phyloP scores from a whole-genome alignment of 257 asterid genomes.

The Sherardia arvensis region DNA sequence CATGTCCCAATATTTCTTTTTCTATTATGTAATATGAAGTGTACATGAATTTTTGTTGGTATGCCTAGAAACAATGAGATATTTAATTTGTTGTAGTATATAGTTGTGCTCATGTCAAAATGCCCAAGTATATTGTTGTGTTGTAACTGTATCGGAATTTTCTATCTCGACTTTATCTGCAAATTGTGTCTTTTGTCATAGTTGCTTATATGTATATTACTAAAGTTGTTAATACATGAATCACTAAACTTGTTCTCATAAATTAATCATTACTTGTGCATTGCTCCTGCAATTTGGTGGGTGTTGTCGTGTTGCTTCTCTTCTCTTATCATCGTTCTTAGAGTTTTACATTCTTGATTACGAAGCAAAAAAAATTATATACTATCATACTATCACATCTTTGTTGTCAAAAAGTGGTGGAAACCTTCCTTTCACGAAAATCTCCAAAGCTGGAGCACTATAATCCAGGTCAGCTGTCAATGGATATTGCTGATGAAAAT shows the following conservation, averaged over 20 bases:
- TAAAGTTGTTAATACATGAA: too few relatives aligned
- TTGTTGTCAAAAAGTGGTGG: background rate
- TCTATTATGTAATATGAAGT: too few relatives aligned
- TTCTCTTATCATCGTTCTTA: background rate
- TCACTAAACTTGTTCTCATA: background rate
- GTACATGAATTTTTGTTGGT: too few relatives aligned
- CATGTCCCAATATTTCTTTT: too few relatives aligned
- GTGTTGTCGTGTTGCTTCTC: background rate
- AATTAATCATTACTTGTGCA: background rate
- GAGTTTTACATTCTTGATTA: background rate
- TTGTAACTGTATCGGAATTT: too few relatives aligned
- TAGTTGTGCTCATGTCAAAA: too few relatives aligned
- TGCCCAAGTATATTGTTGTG: too few relatives aligned
- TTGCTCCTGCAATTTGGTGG: background rate
- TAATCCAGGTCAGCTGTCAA: conserved; percentile 73
- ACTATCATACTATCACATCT: background rate
- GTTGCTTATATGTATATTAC: too few relatives aligned
- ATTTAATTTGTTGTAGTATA: too few relatives aligned
- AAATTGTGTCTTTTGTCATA: background rate
- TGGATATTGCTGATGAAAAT: conserved; percentile 86
- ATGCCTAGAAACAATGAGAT: too few relatives aligned
- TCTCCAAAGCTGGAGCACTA: conserved; percentile 77
- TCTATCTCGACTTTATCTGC: too few relatives aligned
- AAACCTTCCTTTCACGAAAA: conserved; percentile 48
- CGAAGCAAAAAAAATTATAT: too few relatives aligned